Conservation (phyloP, 768 basidiomycete genomes). For the Boletus vinaceobasis region DNA sequence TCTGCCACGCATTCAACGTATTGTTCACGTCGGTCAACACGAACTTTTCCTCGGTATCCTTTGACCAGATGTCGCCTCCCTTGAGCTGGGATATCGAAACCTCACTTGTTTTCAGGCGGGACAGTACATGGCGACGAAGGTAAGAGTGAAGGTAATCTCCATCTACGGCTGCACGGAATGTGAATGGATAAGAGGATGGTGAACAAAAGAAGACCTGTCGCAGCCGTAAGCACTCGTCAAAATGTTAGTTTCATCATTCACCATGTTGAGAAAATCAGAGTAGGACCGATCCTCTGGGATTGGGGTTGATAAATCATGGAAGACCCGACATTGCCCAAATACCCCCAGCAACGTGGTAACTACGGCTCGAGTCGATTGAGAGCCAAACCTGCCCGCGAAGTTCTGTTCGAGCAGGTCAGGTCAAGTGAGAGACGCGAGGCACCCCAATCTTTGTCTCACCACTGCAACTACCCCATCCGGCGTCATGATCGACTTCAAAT, state of each 20-base stretch:
- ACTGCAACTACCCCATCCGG: constrained; percentile 77
- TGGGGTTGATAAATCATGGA: constrained; percentile 62
- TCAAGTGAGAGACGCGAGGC: not conserved
- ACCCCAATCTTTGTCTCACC: constrained; percentile 43
- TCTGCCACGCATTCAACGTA: constrained; percentile 63
- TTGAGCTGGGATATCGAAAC: constrained; percentile 44
- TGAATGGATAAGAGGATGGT: constrained; percentile 46
- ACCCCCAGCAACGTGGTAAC: constrained; percentile 62
- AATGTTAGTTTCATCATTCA: constrained; percentile 32
- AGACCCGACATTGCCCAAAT: constrained; percentile 80
- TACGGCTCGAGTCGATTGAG: constrained; percentile 62
- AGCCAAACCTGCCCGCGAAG: constrained; percentile 70
- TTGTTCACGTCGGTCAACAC: constrained; percentile 64
- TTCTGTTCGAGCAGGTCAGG: constrained; percentile 48
- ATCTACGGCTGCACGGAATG: constrained; percentile 53
- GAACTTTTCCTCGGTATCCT: constrained; percentile 39
- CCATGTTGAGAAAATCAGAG: constrained; percentile 70
- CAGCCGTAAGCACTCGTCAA: constrained; percentile 4
- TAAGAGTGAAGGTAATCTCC: constrained; percentile 68
- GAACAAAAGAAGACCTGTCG: constrained; percentile 82
- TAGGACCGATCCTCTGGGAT: constrained; percentile 46
- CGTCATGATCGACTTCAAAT: constrained; percentile 59
- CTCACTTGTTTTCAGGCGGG: constrained; percentile 51
- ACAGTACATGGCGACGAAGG: constrained; percentile 59
- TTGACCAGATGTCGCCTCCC: constrained; percentile 16